Conservation (phyloP, 2,329 filamentous ascomycete species). For the Exophiala alcalophila region DNA sequence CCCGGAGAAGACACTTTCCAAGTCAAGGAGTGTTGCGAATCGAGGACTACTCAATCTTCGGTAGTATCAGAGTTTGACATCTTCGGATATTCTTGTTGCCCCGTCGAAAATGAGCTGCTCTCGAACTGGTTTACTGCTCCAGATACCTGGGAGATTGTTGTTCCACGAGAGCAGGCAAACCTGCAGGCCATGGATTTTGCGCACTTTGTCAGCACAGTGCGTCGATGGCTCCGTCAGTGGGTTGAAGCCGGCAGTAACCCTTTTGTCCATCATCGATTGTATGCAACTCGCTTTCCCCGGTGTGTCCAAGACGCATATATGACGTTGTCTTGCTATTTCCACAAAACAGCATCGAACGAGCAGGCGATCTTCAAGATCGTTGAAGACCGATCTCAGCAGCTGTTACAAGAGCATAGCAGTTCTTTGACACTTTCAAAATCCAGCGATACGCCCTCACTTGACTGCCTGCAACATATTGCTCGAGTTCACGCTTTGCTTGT, state of each 20-base stretch:
- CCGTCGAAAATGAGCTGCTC: neutral
- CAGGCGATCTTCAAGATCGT: neutral
- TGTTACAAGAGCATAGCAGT: neutral
- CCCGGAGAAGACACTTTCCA: neutral
- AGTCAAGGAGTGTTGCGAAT: neutral
- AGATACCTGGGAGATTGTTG: neutral
- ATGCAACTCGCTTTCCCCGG: slow-evolving; percentile 31
- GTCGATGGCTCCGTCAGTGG: slow-evolving; percentile 34
- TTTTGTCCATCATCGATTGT: slow-evolving; percentile 36
- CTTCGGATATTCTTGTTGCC: neutral
- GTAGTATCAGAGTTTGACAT: neutral
- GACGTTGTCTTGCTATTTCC: slow-evolving; percentile 3
- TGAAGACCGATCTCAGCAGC: neutral
- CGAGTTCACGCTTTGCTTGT: slow-evolving; percentile 50
- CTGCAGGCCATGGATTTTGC: neutral
- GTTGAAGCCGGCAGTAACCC: slow-evolving; percentile 32
- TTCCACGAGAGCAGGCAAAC: neutral
- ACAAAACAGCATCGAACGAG: slow-evolving; percentile 1
- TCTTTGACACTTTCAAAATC: neutral
- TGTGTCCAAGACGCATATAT: slow-evolving; percentile 36
- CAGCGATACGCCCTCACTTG: neutral
- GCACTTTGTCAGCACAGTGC: slow-evolving; percentile 2
- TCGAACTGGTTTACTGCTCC: slow-evolving; percentile 1
- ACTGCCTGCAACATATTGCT: slow-evolving; percentile 38
- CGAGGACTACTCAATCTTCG: neutral